These are phyloP conservation scores for Coccomyxa sp. DNA, from an alignment of 139 green algal genomes.

Conservation along the genomic window DNA sequence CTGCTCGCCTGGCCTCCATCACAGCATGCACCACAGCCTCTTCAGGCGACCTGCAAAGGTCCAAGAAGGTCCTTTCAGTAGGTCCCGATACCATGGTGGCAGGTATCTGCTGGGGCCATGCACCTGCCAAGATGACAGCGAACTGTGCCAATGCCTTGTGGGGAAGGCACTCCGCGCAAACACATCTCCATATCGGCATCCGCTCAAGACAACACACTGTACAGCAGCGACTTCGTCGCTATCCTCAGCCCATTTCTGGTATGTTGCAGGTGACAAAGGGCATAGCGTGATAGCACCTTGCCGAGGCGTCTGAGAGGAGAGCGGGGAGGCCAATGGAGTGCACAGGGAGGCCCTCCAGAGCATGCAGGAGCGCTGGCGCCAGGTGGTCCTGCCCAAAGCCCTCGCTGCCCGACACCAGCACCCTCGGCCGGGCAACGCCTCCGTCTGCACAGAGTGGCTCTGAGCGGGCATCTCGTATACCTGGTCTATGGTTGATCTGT, in stretches of 20 bases:
- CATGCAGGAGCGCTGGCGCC: constrained; percentile 74
- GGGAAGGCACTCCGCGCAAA: too few relatives aligned
- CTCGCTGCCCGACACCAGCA: constrained; percentile 62
- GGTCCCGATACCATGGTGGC: too few relatives aligned
- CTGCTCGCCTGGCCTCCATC: constrained; percentile 70
- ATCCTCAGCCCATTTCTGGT: background rate
- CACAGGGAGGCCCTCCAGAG: constrained; percentile 77
- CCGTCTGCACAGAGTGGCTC: too few relatives aligned
- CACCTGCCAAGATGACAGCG: too few relatives aligned
- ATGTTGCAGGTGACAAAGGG: background rate
- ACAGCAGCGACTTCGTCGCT: too few relatives aligned
- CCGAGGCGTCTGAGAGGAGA: constrained; percentile 67
- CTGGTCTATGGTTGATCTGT: too few relatives aligned
- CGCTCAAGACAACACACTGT: too few relatives aligned
- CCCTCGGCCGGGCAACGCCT: constrained; percentile 32
- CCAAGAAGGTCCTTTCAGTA: too few relatives aligned
- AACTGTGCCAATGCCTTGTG: too few relatives aligned
- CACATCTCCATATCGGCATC: too few relatives aligned
- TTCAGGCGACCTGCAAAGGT: constrained; percentile 59
- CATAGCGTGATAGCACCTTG: constrained; percentile 13
- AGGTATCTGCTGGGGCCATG: too few relatives aligned
- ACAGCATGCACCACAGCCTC: constrained; percentile 86
- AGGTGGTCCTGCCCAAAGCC: constrained; percentile 61
- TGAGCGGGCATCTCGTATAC: too few relatives aligned
- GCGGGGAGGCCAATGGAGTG: constrained; percentile 75